phyloP scores from a whole-genome alignment of 2,329 filamentous ascomycete species.

The Trichophaea hybrida region DNA sequence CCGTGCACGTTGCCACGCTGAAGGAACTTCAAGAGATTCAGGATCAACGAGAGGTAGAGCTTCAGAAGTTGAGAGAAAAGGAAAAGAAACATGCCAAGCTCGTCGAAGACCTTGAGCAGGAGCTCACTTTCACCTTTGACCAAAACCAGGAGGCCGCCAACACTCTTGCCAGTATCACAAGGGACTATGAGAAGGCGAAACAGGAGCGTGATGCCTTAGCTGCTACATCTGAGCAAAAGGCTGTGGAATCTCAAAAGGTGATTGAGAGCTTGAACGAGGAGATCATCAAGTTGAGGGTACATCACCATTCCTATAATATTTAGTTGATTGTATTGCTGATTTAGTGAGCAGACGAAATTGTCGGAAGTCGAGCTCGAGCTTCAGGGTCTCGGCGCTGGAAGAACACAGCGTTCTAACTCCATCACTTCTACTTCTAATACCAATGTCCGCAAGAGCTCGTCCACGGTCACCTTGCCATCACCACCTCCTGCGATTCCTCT shows the following conservation, averaged over 20 bases:
- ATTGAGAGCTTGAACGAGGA: slow-evolving; percentile 54
- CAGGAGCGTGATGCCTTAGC: slow-evolving; percentile 59
- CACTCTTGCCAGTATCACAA: slow-evolving; percentile 29
- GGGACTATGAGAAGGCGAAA: slow-evolving; percentile 44
- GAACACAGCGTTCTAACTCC: slow-evolving; percentile 44
- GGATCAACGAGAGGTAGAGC: slow-evolving; percentile 25
- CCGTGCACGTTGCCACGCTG: slow-evolving; percentile 18
- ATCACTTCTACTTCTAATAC: slow-evolving; percentile 41
- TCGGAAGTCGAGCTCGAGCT: slow-evolving; percentile 41
- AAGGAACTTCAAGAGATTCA: slow-evolving; percentile 26
- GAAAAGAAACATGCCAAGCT: slow-evolving; percentile 76
- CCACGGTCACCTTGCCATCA: slow-evolving; percentile 64
- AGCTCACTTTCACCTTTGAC: slow-evolving; percentile 88
- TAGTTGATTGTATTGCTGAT: background rate
- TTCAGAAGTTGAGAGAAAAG: slow-evolving; percentile 47
- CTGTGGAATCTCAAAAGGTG: slow-evolving; percentile 49
- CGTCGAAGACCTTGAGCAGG: slow-evolving; percentile 91
- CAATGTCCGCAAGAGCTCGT: slow-evolving; percentile 74
- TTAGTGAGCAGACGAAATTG: slow-evolving; percentile 42
- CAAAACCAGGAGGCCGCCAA: slow-evolving; percentile 50
- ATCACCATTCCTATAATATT: slow-evolving; percentile 22
- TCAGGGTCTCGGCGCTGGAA: slow-evolving; percentile 28
- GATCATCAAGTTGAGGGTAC: slow-evolving; percentile 63
- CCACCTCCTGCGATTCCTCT: slow-evolving; percentile 93
- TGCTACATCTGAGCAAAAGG: slow-evolving; percentile 60